These are phyloP conservation scores for Trichophyton schoenleinii DNA, from an alignment of 2,329 filamentous ascomycete genomes.

Conservation along the genomic window DNA sequence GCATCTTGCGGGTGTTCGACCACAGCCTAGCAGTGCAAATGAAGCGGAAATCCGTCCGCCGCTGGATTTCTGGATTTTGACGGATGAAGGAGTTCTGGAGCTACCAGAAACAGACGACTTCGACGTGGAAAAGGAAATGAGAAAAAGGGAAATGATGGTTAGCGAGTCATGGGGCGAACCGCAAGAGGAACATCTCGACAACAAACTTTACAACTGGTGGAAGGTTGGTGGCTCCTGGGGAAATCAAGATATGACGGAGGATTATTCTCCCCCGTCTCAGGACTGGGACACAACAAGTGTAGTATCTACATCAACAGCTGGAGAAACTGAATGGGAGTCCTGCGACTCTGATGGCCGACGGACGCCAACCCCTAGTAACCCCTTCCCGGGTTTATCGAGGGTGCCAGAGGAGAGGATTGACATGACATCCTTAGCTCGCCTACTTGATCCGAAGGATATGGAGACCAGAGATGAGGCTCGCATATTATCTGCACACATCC, in stretches of 20 bases:
- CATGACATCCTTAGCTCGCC: constrained; percentile 57
- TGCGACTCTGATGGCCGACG: constrained; percentile 41
- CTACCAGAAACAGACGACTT: constrained; percentile 51
- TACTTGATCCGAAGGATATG: constrained; percentile 65
- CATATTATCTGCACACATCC: constrained; percentile 67
- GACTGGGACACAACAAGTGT: constrained; percentile 71
- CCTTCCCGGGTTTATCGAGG: constrained; percentile 25
- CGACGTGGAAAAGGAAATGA: constrained; percentile 71
- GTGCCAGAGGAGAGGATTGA: constrained; percentile 52
- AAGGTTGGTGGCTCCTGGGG: constrained; percentile 75
- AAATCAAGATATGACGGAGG: constrained; percentile 63
- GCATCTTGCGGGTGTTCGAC: constrained; percentile 22
- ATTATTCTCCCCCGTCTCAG: constrained; percentile 51
- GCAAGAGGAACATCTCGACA: constrained; percentile 57
- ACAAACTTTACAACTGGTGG: constrained; percentile 74
- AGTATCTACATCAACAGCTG: constrained; percentile 46
- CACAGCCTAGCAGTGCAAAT: constrained; percentile 13
- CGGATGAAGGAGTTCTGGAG: constrained; percentile 41
- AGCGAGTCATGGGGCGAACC: constrained; percentile 30
- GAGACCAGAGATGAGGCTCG: constrained; percentile 72
- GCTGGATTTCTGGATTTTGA: constrained; percentile 43
- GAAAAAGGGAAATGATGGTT: constrained; percentile 44
- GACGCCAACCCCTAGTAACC: constrained; percentile 61
- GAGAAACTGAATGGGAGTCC: constrained; percentile 39
- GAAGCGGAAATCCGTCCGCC: constrained; percentile 15